Percentiles rank a stretch among this genome's conserved stretches.
phyloP scores from a whole-genome alignment of 495 filamentous ascomycete genomes.

The Margaritispora aquatica region DNA sequence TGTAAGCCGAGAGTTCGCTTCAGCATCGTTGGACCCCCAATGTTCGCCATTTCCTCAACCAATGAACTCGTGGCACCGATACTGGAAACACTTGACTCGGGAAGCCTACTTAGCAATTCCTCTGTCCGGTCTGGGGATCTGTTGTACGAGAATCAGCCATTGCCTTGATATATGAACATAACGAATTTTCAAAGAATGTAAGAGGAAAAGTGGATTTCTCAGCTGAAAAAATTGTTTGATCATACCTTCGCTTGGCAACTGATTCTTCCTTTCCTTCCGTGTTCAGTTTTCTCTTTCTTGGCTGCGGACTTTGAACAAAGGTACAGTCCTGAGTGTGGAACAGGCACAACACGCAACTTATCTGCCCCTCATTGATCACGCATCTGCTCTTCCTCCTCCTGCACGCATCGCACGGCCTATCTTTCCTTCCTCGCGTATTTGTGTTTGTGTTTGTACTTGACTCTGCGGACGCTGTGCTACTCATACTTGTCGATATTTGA shows the following conservation, averaged over 20 bases:
- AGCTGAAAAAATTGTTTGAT: slow-evolving; percentile 21
- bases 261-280: slow-evolving; percentile 52
- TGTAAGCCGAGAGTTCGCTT: slow-evolving; percentile 62
- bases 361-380: slow-evolving; percentile 71
- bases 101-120: slow-evolving; percentile 44
- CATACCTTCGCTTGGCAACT: slow-evolving; percentile 50
- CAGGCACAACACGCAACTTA: slow-evolving; percentile 56
- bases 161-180: neutral
- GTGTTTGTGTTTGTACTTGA: slow-evolving; percentile 36
- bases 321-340: slow-evolving; percentile 57
- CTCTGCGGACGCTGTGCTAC: slow-evolving; percentile 42
- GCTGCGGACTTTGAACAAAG: slow-evolving; percentile 57
- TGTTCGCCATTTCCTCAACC: slow-evolving; percentile 55
- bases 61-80: slow-evolving; percentile 43
- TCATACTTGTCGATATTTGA: slow-evolving; percentile 33
- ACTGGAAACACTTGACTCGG: slow-evolving; percentile 47
- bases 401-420: slow-evolving; percentile 55
- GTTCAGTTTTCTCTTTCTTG: slow-evolving; percentile 68
- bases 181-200: neutral
- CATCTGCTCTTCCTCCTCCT: slow-evolving; percentile 80
- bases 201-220: slow-evolving; percentile 24
- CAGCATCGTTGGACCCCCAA: slow-evolving; percentile 51
- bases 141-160: slow-evolving; percentile 7
- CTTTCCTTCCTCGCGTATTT: slow-evolving; percentile 35
- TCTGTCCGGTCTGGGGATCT: slow-evolving; percentile 48